These are phyloP conservation scores for Rubus idaeus DNA, from an alignment of 306 rosid genomes.

Conservation along the genomic window DNA sequence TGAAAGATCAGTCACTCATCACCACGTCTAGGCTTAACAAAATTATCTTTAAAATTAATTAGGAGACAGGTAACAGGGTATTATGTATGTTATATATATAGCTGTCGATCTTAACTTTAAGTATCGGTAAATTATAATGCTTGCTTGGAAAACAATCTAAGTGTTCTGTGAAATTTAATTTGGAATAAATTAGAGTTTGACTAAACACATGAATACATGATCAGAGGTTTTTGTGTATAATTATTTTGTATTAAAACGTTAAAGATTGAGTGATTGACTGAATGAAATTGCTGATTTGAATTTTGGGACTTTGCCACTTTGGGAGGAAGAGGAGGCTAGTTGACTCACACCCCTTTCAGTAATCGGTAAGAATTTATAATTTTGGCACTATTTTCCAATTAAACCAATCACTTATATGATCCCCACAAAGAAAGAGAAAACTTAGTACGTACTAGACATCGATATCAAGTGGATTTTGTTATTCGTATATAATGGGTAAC, in stretches of 20 bases:
- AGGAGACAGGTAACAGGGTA: too few species aligned
- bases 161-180: not conserved
- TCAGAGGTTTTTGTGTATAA: not conserved
- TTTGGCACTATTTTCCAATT: not conserved
- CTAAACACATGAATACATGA: not conserved
- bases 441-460: too few species aligned
- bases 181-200: not conserved
- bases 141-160: not conserved
- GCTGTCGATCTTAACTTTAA: not conserved
- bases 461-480: too few species aligned
- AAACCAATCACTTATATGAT: not conserved
- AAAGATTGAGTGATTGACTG: not conserved
- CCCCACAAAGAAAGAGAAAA: too few species aligned
- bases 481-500: too few species aligned
- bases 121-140: not conserved
- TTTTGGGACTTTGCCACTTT: not conserved
- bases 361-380: not conserved
- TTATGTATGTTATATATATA: too few species aligned
- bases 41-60: not conserved
- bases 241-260: not conserved
- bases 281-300: not conserved
- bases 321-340: not conserved
- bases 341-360: not conserved
- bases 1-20: not conserved
- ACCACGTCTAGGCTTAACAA: not conserved